phyloP scores from a whole-genome alignment of 164 flowering plant species.

The Stephania yunnanensis region DNA sequence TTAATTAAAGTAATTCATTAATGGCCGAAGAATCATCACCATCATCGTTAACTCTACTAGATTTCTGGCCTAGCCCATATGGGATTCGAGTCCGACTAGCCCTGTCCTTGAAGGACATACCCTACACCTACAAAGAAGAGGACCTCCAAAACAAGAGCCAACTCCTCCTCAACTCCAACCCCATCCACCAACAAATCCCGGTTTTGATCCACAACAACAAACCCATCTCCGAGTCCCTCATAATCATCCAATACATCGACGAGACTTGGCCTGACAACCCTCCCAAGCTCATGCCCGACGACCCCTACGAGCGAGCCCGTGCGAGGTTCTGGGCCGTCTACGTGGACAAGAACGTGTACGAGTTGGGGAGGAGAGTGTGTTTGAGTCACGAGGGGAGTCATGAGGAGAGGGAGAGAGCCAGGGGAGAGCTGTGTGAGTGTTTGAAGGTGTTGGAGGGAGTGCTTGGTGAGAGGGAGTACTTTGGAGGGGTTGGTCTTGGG shows the following conservation, averaged over 20 bases:
- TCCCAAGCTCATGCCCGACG: background rate
- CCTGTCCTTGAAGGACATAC: background rate
- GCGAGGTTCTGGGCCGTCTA: conserved; percentile 4
- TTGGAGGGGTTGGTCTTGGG: conserved; percentile 4
- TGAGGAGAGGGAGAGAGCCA: background rate
- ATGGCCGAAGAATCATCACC: background rate
- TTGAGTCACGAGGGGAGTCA: background rate
- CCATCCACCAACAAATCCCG: background rate
- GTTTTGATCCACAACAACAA: background rate
- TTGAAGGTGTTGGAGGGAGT: background rate
- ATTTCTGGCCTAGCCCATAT: background rate
- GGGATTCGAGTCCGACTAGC: background rate
- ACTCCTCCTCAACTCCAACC: background rate
- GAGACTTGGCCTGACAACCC: background rate
- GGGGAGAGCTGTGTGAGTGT: background rate
- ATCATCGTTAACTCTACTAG: background rate
- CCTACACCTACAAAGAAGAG: background rate
- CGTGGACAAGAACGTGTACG: conserved; percentile 1
- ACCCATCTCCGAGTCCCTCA: background rate
- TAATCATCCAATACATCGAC: background rate
- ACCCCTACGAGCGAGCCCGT: background rate
- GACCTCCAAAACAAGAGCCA: background rate
- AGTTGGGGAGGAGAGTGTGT: background rate
- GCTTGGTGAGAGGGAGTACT: background rate
- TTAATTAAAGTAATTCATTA: too few species aligned